Evolutionary conservation across 345 rosid species (phyloP), one percentile per base, ranked within the genome.

Genomic region (Mangifera indica): DNA sequence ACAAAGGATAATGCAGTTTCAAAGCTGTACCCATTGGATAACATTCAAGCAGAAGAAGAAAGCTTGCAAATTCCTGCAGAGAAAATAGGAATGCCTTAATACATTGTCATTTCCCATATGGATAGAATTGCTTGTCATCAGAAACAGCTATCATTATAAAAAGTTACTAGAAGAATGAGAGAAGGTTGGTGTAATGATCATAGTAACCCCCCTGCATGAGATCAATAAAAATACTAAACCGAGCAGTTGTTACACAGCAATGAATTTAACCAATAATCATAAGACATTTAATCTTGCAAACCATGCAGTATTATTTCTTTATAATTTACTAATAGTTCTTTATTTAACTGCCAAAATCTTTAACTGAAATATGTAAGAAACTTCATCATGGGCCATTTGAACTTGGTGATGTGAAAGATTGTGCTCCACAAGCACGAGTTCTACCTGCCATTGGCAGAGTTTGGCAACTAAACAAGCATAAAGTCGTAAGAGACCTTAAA

Each of bases 31-130:
- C 87, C 67, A 72, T 79, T 51, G 90, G 87, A 76, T 88, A 88
- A 80, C 89, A 83, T 49, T 90, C 93, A 42, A 88, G 90, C 24
- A 88, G 84, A 1, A 88, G 85, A 72, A 88, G 89, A 77, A 86
- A 88, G 34, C 85, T 78, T 5, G 90, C 89, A 60, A 86, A 86
- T 67, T 88, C 89, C 90, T 86, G 86, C 79, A 54, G 57, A 70
- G 22, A 56, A 32, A 24, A 70, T 14, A n/a, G 20, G 8, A 9
- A 15, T 29, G 13, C 56, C 24, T 37, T 37, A 6, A 37, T 37
- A 15, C 32, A 25, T 15, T 14, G 52, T 34, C 7, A 22, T 55
- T 11, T 22, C 34, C 49, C n/a, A 3, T 59, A 24, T 56, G 15
- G 9, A 42, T 22, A 54, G 15, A 15, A 5, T 55, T 69, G 25